phyloP scores from a whole-genome alignment of 2,329 filamentous ascomycete genomes.

The Cladosporium sp. region DNA sequence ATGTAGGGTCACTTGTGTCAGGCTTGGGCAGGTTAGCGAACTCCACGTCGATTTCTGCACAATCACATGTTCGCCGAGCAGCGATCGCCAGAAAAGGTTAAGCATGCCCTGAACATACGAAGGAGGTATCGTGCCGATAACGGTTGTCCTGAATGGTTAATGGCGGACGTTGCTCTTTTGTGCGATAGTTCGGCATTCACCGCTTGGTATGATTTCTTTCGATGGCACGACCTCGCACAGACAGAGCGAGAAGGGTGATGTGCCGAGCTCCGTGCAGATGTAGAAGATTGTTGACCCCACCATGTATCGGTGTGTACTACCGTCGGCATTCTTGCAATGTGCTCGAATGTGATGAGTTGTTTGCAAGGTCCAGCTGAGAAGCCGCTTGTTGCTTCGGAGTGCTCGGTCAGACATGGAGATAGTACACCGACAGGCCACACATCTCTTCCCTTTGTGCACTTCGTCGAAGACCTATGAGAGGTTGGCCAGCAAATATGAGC shows the following conservation, averaged over 20 bases:
- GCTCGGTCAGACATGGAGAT: background rate
- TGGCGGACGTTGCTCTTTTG: background rate
- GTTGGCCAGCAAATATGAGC: background rate
- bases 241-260: background rate
- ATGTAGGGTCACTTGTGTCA: background rate
- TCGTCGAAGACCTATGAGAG: background rate
- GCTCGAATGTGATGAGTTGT: background rate
- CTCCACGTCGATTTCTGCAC: background rate
- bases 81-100: background rate
- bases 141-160: background rate
- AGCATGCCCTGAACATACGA: background rate
- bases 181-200: background rate
- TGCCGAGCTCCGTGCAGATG: background rate
- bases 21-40: background rate
- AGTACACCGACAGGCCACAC: background rate
- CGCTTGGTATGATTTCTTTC: background rate
- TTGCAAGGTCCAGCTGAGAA: background rate
- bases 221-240: background rate
- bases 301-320: background rate
- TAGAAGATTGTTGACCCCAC: background rate
- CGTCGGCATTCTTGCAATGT: background rate
- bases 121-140: background rate
- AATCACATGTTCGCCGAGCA: constrained; percentile 2
- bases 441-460: background rate
- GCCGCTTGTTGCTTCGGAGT: background rate